Base-by-base conservation (phyloP, 2,329 filamentous ascomycete species). In the Botrytis galanthina region DNA sequence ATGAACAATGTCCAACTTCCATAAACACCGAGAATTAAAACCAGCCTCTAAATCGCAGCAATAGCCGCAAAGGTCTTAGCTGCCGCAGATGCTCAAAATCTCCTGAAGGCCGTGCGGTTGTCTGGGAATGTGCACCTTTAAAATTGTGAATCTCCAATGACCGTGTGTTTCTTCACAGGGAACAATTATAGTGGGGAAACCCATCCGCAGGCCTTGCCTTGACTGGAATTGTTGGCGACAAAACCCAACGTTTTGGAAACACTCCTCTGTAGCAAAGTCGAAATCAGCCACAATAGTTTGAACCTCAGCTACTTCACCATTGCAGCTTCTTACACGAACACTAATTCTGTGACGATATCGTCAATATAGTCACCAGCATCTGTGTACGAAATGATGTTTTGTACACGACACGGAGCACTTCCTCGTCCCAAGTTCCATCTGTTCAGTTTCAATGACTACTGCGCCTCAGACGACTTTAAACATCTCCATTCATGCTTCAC, bases 231-330 rank as follows among this genome's bases (percentile, higher is more conserved):
- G 54, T 48, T 68, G 62, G 29, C 26, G 62, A 72, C 18, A 46
- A 59, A 51, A 32, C 4, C 10, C 18, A 18, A 71, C 54, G 16
- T 46, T 54, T 71, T 48, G 42, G 62, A 72, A 72, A 72, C 62
- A 68, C 62, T 48, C 29, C 39, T 69, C 32, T 72, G 62, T 59
- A 68, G 62, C 71, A 72, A 42, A 42, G 35, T 37, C 10, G 29
- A 48, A 42, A 51, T 61, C 32, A 68, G 71, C 62, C 71, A 69
- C 62, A 60, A 35, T 20, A 29, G 48, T 42, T 57, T 68, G 66
- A 42, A 42, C 29, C 35, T 48, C 66, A 57, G 37, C 54, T 57
- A 29, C 66, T 69, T 57, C 48, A 20, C 54, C 51, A 18, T 59
- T n/a, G 37, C 48, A 68, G 59, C 29, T 72, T 54, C 48, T 29